Percentiles rank a stretch among this genome's conserved stretches.
phyloP scores from a whole-genome alignment of 257 asterid species.

The Solanum ossicruentum region DNA sequence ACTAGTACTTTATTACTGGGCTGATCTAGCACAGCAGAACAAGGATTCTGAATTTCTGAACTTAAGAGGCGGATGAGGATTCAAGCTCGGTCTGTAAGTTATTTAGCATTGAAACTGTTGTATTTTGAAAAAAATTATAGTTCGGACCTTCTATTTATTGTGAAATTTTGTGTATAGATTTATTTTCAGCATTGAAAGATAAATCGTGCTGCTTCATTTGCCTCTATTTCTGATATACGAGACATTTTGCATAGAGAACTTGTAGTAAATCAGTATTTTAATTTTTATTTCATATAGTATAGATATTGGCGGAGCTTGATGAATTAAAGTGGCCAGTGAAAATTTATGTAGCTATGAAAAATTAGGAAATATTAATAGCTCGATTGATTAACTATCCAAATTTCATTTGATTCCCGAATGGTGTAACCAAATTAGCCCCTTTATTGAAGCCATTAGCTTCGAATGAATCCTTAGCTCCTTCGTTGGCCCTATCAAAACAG shows the following conservation, averaged over 20 bases:
- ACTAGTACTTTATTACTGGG: background rate
- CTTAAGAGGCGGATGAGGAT: background rate
- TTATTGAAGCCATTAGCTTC: background rate
- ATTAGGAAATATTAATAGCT: background rate
- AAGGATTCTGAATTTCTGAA: background rate
- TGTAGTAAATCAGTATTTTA: background rate
- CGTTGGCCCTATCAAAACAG: too few species aligned
- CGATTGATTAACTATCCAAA: background rate
- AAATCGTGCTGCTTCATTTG: background rate
- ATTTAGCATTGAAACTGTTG: background rate
- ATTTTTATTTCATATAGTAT: background rate
- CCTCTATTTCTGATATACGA: background rate
- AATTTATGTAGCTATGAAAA: background rate
- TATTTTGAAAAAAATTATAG: background rate
- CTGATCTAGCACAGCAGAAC: too few species aligned
- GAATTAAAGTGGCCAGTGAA: background rate
- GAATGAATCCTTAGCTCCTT: background rate
- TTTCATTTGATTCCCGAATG: background rate
- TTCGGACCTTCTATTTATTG: background rate
- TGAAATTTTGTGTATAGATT: background rate
- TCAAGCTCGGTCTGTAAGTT: background rate
- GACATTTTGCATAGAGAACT: background rate
- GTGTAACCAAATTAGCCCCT: background rate
- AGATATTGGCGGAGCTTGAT: background rate
- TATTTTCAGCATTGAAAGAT: background rate